Percentiles rank a stretch among this genome's conserved stretches.
phyloP scores from a whole-genome alignment of 345 rosid genomes.

The Citrus maxima region DNA sequence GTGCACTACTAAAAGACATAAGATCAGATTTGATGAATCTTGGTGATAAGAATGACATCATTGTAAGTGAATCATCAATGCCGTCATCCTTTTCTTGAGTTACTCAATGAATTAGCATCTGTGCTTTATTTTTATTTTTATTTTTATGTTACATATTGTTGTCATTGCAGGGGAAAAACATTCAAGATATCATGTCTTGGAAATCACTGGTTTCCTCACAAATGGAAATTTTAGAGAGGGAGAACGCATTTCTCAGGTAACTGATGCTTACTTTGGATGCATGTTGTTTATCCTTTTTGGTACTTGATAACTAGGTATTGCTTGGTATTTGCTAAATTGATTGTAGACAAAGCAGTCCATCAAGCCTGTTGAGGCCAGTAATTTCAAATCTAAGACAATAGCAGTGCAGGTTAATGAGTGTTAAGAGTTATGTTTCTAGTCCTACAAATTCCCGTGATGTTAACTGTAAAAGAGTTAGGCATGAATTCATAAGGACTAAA shows the following conservation, averaged over 20 bases:
- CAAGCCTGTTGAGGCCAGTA: neutral
- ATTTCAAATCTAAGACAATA: neutral
- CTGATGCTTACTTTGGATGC: neutral
- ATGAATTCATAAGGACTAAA: neutral
- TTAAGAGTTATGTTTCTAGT: too few species aligned
- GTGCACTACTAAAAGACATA: conserved; percentile 28
- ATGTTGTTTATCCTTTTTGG: neutral
- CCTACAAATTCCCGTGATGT: neutral
- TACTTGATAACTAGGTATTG: neutral
- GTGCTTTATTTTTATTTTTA: neutral
- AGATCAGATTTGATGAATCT: conserved; percentile 33
- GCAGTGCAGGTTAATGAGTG: neutral
- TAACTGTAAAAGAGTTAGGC: neutral
- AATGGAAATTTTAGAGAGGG: conserved; percentile 31
- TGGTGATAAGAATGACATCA: conserved; percentile 20
- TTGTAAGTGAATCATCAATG: conserved; percentile 25
- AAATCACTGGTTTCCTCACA: conserved; percentile 33
- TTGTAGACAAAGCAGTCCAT: neutral
- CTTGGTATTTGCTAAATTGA: neutral
- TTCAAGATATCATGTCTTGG: conserved; percentile 41
- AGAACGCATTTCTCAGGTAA: conserved; percentile 42
- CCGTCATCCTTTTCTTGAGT: neutral
- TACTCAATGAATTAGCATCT: neutral
- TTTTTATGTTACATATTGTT: neutral
- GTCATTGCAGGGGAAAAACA: conserved; percentile 40